Evolutionary conservation across 257 asterid genomes (phyloP).

Genomic region (Datura wrightii): DNA sequence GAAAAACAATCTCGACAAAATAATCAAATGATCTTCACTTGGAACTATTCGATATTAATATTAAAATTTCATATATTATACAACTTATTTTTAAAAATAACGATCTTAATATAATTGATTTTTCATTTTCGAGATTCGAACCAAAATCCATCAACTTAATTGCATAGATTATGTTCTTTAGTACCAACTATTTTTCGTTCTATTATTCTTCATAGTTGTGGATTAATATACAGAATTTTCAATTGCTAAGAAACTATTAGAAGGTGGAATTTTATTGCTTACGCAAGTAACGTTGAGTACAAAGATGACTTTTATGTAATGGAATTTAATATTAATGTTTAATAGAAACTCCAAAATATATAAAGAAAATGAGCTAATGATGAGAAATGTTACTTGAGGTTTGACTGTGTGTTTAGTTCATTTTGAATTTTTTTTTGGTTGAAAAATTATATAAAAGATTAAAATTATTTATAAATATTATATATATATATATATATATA

Average conservation of each 20-base stretch:
- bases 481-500: too few relatives aligned
- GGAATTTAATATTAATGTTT: background rate
- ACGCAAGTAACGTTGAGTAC: background rate
- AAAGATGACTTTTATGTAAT: background rate
- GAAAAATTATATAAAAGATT: too few relatives aligned
- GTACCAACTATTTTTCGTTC: background rate
- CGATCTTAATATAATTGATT: too few relatives aligned
- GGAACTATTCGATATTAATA: too few relatives aligned
- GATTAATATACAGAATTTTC: background rate
- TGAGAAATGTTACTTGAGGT: background rate
- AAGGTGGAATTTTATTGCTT: background rate
- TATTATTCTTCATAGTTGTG: background rate
- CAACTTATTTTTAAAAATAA: too few relatives aligned
- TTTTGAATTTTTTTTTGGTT: too few relatives aligned
- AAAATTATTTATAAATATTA: too few relatives aligned
- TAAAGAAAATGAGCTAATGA: background rate
- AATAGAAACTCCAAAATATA: background rate
- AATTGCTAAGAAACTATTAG: background rate
- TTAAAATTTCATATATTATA: too few relatives aligned
- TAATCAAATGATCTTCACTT: background rate
- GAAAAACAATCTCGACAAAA: background rate
- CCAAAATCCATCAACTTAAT: background rate
- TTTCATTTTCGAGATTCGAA: too few relatives aligned
- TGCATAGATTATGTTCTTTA: too few relatives aligned
- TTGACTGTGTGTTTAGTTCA: background rate